A percentile compares a stretch with the other conserved stretches of the same genome.
Conservation (phyloP, 768 basidiomycete species). For the Tricholoma saponaceum region DNA sequence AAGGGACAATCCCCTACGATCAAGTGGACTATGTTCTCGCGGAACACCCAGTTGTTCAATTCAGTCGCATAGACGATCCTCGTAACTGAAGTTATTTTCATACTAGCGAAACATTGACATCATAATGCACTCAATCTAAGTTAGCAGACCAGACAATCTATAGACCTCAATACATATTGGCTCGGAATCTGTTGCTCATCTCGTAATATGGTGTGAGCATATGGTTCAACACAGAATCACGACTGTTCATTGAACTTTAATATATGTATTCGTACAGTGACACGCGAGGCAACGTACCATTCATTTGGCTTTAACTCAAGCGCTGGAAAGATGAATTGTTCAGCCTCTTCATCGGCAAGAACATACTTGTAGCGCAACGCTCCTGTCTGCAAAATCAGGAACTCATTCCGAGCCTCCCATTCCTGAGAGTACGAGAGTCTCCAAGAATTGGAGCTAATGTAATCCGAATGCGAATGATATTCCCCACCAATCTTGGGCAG, state of each 20-base stretch:
- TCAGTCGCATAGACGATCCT: too few relatives aligned
- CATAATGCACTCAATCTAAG: too few relatives aligned
- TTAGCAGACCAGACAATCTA: too few relatives aligned
- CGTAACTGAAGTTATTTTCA: too few relatives aligned
- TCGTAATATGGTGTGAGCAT: neutral
- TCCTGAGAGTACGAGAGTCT: neutral
- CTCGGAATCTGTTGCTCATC: neutral
- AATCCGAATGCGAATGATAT: neutral
- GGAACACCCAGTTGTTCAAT: too few relatives aligned
- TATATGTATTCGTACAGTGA: neutral
- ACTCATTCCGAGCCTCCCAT: neutral
- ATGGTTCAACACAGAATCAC: neutral
- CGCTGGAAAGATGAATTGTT: neutral
- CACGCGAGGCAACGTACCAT: neutral
- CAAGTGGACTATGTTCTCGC: too few relatives aligned
- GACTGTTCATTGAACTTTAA: neutral
- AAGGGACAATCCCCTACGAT: too few relatives aligned
- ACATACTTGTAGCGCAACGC: neutral
- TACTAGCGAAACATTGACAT: too few relatives aligned
- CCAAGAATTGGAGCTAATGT: neutral
- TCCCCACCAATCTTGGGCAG: neutral
- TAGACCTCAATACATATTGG: neutral
- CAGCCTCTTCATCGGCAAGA: neutral
- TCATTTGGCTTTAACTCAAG: neutral
- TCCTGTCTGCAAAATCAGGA: neutral